Conservation (phyloP, 2,329 filamentous ascomycete genomes). For the Pseudopithomyces maydicus region DNA sequence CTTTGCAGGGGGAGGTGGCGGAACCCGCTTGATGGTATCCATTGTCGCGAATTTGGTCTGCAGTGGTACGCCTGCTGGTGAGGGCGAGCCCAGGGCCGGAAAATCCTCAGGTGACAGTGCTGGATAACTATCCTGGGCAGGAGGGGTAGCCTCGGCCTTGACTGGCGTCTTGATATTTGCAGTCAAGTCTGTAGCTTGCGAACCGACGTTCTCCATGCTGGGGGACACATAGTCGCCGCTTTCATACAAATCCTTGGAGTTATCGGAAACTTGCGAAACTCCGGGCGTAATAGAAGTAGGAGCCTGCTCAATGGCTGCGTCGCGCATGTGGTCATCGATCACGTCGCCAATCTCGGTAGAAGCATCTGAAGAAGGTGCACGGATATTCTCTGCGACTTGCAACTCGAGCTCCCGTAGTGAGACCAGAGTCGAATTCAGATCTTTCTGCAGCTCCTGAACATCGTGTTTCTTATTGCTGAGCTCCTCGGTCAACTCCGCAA, state of each 20-base stretch:
- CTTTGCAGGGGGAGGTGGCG: slow-evolving; percentile 25
- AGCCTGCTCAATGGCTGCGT: neutral
- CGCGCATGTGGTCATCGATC: neutral
- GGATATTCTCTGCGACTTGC: neutral
- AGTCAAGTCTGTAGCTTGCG: neutral
- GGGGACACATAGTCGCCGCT: no score
- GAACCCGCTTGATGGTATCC: slow-evolving; percentile 22
- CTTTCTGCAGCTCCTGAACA: slow-evolving; percentile 15
- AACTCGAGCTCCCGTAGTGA: slow-evolving; percentile 16
- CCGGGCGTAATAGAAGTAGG: neutral
- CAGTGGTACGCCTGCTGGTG: neutral
- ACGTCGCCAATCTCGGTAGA: neutral
- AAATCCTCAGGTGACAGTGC: neutral
- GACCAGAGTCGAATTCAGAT: slow-evolving; percentile 14
- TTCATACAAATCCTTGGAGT: neutral
- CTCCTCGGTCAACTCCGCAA: slow-evolving; percentile 21
- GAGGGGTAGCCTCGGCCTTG: neutral
- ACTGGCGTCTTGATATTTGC: neutral
- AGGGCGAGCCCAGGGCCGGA: slow-evolving; percentile 1
- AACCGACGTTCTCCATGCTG: neutral
- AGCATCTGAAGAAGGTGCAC: neutral
- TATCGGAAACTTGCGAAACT: neutral
- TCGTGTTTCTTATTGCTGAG: slow-evolving; percentile 21
- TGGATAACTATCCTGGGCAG: slow-evolving; percentile 1
- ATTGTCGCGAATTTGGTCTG: slow-evolving; percentile 17